These are phyloP conservation scores for Tricholoma furcatifolium DNA, from an alignment of 768 basidiomycete species.

Conservation along the genomic window DNA sequence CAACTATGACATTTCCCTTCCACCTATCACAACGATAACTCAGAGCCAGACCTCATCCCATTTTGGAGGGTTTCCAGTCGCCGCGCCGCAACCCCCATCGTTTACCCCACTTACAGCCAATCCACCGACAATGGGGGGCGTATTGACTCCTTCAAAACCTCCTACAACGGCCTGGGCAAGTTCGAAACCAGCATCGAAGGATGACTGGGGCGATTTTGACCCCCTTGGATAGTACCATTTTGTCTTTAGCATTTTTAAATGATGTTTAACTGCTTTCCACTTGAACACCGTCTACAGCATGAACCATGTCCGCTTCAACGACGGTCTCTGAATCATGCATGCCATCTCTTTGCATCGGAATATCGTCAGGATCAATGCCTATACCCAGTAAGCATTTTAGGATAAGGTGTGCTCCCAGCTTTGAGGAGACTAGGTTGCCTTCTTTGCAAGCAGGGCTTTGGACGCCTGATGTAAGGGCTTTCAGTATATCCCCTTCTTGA, in stretches of 20 bases:
- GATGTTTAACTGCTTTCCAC: constrained; percentile 35
- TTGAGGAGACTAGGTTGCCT: constrained; percentile 70
- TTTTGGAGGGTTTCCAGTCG: constrained; percentile 6
- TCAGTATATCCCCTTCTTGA: not conserved
- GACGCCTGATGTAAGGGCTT: constrained; percentile 47
- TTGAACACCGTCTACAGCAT: constrained; percentile 39
- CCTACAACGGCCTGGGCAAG: constrained; percentile 45
- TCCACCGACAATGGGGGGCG: constrained; percentile 38
- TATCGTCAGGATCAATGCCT: constrained; percentile 34
- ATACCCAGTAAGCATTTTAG: constrained; percentile 58
- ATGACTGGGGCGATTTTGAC: constrained; percentile 83
- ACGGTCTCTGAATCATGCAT: constrained; percentile 45
- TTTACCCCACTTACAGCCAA: constrained; percentile 20
- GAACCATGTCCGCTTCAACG: constrained; percentile 50
- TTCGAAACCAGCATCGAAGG: constrained; percentile 52
- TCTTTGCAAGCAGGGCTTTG: constrained; percentile 66
- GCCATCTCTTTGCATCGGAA: constrained; percentile 32
- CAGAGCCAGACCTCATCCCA: constrained; percentile 11
- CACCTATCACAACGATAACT: constrained; percentile 12
- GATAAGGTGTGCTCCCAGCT: constrained; percentile 70
- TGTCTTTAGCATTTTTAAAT: constrained; percentile 11
- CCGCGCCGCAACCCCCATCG: constrained; percentile 2
- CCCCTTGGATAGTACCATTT: constrained; percentile 49
- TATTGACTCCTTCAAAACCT: constrained; percentile 66
- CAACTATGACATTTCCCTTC: constrained; percentile 29